Evolutionary conservation across 108 stramenopile species (phyloP), one percentile per base, ranked within the genome.

Genomic region (Seminavis robusta): DNA sequence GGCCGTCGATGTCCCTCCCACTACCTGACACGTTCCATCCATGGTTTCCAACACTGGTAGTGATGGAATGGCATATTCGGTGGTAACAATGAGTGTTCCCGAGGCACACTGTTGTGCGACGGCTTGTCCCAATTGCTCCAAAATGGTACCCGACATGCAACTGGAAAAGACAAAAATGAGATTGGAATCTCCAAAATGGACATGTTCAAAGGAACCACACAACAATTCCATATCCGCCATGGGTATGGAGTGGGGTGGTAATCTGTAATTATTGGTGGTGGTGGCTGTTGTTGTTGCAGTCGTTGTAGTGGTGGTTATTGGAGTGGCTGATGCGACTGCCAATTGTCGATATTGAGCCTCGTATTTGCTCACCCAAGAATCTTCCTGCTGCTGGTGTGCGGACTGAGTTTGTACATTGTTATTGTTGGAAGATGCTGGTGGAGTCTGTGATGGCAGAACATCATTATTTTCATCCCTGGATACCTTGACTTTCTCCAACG

Each of bases 11-110:
- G n/a, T n/a, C n/a, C n/a, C n/a, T n/a, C n/a, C n/a, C n/a, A n/a
- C n/a, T n/a, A n/a, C n/a, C n/a, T n/a, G n/a, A n/a, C n/a, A n/a
- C n/a, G n/a, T n/a, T n/a, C n/a, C n/a, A n/a, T n/a, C n/a, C n/a
- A n/a, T n/a, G n/a, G n/a, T n/a, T n/a, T n/a, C n/a, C n/a, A n/a
- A n/a, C n/a, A n/a, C n/a, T n/a, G n/a, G n/a, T n/a, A n/a, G n/a
- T n/a, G n/a, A n/a, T 27, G 68, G 61, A 7, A 87, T 46, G 23
- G 59, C 73, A 47, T 78, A 83, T 54, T 87, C 86, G 1, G 86
- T 87, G n/a, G 86, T 83, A 4, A 87, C 76, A 21, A 87, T 52
- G 17, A 87, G 73, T 9, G 80, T 76, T 20, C 86, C 86, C 10
- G 79, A 77, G 46, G 64, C 47, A 51, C 77, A 81, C 48, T 87